Percentiles rank a stretch among this genome's conserved stretches.
phyloP scores from a whole-genome alignment of 306 rosid species.

The Fragaria nilgerrensis region DNA sequence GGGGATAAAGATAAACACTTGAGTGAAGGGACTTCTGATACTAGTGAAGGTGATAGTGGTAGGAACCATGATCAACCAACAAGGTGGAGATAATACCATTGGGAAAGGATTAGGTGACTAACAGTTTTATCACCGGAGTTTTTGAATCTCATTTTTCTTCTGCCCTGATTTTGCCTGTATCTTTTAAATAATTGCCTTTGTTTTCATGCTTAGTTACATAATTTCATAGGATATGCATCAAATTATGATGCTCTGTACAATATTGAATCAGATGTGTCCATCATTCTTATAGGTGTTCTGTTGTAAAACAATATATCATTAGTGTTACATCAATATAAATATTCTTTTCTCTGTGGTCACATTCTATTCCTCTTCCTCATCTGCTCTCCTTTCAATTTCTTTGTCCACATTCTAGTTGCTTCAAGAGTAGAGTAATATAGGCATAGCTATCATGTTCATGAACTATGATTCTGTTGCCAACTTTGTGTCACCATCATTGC shows the following conservation, averaged over 20 bases:
- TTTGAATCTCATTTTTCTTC: conserved; percentile 27
- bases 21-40: conserved; percentile 54
- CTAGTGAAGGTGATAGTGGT: conserved; percentile 54
- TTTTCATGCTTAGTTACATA: conserved; percentile 13
- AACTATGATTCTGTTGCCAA: conserved; percentile 14
- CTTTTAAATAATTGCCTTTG: conserved; percentile 27
- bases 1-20: conserved; percentile 32
- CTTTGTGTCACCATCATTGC: conserved; percentile 31
- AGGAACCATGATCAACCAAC: conserved; percentile 46
- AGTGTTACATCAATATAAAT: conserved; percentile 22
- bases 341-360: conserved; percentile 18
- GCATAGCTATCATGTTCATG: conserved; percentile 1
- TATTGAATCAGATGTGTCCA: conserved; percentile 24
- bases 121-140: conserved; percentile 32
- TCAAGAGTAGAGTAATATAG: conserved; percentile 12
- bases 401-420: conserved; percentile 22
- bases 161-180: conserved; percentile 28
- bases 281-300: conserved; percentile 39
- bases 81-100: conserved; percentile 47
- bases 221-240: conserved; percentile 31
- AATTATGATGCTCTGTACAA: conserved; percentile 42
- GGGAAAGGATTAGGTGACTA: conserved; percentile 34
- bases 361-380: conserved; percentile 23
- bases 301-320: conserved; percentile 28
- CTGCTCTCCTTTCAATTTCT: conserved; percentile 12